Percentiles rank a stretch among this genome's conserved stretches.
Conservation (phyloP, 2,329 filamentous ascomycete genomes). For the Cadophora luteo-olivacea region DNA sequence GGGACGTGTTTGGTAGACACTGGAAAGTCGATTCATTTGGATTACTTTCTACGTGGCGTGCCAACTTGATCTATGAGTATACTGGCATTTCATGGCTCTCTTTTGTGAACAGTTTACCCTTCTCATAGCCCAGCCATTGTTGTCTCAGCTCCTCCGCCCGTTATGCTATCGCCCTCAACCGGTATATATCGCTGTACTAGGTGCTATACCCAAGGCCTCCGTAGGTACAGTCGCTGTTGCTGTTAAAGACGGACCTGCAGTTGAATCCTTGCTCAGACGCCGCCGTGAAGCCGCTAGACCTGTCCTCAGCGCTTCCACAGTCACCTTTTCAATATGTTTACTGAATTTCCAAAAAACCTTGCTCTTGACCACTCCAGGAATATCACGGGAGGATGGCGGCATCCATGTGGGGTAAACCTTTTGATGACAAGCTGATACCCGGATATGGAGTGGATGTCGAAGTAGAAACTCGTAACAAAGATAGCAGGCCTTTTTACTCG, state of each 20-base stretch:
- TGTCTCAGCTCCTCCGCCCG: slow-evolving; percentile 13
- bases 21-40: slow-evolving; percentile 9
- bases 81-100: slow-evolving; percentile 13
- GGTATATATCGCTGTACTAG: slow-evolving; percentile 11
- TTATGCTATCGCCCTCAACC: slow-evolving; percentile 8
- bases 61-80: slow-evolving; percentile 10
- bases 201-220: slow-evolving; percentile 8
- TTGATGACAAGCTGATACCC: slow-evolving; percentile 17
- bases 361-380: slow-evolving; percentile 15
- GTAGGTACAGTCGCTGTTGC: slow-evolving; percentile 17
- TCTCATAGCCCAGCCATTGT: slow-evolving; percentile 13
- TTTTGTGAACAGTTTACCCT: slow-evolving; percentile 8
- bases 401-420: slow-evolving; percentile 17
- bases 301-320: slow-evolving; percentile 15
- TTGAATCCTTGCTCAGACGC: slow-evolving; percentile 16
- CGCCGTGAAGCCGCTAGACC: slow-evolving; percentile 14
- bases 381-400: slow-evolving; percentile 15
- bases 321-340: slow-evolving; percentile 13
- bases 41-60: slow-evolving; percentile 12
- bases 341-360: slow-evolving; percentile 17
- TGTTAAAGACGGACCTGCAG: slow-evolving; percentile 17
- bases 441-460: slow-evolving; percentile 15
- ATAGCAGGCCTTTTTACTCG: slow-evolving; percentile 16
- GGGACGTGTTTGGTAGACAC: slow-evolving; percentile 16
- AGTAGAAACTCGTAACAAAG: slow-evolving; percentile 17